Evolutionary conservation across 2,329 filamentous ascomycete species (phyloP).

Genomic region (Colletotrichum theobromicola): DNA sequence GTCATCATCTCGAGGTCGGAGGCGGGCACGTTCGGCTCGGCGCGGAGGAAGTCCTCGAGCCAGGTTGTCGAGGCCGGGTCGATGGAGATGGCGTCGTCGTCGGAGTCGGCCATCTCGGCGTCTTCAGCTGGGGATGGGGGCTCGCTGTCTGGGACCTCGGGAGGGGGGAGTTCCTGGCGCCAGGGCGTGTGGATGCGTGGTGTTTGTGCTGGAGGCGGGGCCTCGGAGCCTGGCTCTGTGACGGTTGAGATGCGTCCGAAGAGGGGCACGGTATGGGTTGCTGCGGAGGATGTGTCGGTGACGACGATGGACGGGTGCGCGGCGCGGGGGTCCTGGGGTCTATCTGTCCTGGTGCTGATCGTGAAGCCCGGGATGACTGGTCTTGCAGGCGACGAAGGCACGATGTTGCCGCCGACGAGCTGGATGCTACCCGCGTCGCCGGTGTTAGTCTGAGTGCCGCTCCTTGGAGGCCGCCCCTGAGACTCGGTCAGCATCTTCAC

Average conservation of each 20-base stretch:
- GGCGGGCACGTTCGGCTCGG: neutral
- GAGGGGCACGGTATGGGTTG: neutral
- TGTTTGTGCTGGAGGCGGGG: neutral
- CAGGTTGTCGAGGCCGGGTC: neutral
- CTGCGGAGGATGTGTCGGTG: neutral
- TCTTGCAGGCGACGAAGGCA: neutral
- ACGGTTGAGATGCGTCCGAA: neutral
- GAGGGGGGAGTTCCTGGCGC: neutral
- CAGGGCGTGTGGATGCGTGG: neutral
- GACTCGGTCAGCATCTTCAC: neutral
- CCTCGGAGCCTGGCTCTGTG: neutral
- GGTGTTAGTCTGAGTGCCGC: neutral
- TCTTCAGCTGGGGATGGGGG: neutral
- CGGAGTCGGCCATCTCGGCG: neutral
- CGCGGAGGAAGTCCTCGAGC: conserved; percentile 21
- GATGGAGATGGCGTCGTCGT: neutral
- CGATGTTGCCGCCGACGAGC: neutral
- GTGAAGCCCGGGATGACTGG: neutral
- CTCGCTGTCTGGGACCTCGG: neutral
- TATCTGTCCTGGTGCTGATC: neutral
- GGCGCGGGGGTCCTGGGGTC: neutral
- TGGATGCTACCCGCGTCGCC: neutral
- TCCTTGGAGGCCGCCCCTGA: neutral
- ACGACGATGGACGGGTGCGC: neutral
- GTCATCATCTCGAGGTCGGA: conserved; percentile 19